Conservation (phyloP, 129 eudicot species). For the Artemisia argyi region DNA sequence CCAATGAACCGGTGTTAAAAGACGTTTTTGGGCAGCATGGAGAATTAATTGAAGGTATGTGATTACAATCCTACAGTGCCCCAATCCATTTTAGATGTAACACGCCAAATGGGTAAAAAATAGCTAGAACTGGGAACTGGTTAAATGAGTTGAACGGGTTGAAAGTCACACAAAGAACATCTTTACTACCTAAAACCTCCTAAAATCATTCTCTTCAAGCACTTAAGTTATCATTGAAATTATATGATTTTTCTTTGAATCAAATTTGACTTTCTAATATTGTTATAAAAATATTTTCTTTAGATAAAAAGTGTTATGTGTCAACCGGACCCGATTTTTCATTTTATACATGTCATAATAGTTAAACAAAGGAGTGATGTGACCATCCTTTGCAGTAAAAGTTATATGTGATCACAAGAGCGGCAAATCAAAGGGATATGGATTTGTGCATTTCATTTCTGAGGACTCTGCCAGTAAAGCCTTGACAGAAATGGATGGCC, state of each 20-base stretch:
- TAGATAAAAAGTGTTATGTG: not conserved
- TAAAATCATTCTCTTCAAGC: not conserved
- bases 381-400: slow-evolving; percentile 36
- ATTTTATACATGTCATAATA: too few species aligned
- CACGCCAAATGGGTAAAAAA: not conserved
- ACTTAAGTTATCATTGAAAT: not conserved
- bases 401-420: slow-evolving; percentile 69
- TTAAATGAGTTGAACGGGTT: not conserved
- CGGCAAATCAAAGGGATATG: slow-evolving; percentile 76
- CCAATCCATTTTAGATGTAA: not conserved
- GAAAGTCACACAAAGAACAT: not conserved
- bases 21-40: slow-evolving; percentile 61
- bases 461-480: slow-evolving; percentile 69
- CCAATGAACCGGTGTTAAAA: slow-evolving; percentile 58
- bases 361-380: not conserved
- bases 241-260: too few species aligned
- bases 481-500: slow-evolving; percentile 67
- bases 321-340: not conserved
- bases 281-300: not conserved
- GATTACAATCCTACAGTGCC: not conserved
- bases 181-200: not conserved
- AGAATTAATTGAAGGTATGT: slow-evolving; percentile 63
- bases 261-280: too few species aligned
- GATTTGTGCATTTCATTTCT: slow-evolving; percentile 56
- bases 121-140: not conserved